These are phyloP conservation scores for Chlorella vulgaris DNA, from an alignment of 139 green algal species.

Conservation along the genomic window DNA sequence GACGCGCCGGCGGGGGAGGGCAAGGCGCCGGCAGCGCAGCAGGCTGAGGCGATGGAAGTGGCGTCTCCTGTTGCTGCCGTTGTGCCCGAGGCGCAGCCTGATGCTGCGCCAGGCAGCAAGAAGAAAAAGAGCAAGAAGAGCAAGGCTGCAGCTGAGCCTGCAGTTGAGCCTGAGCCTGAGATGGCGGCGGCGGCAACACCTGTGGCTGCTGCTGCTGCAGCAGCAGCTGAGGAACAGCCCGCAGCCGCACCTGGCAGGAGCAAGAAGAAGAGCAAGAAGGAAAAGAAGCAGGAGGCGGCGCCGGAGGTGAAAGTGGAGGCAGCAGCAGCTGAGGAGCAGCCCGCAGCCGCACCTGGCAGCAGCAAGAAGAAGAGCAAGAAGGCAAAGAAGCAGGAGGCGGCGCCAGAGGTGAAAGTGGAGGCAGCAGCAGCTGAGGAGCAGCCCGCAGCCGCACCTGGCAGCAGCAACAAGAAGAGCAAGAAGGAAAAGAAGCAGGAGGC, in stretches of 20 bases:
- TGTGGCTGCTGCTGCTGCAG: too few relatives aligned
- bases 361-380: too few relatives aligned
- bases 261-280: too few relatives aligned
- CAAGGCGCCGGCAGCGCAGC: not conserved
- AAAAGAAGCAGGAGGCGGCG: too few relatives aligned
- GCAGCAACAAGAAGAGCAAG: conserved; percentile 4
- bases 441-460: not conserved
- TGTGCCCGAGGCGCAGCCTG: not conserved
- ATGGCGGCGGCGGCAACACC: too few relatives aligned
- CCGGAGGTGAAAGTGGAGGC: not conserved
- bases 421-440: not conserved
- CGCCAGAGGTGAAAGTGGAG: not conserved
- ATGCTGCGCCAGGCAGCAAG: not conserved
- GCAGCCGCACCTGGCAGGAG: too few relatives aligned
- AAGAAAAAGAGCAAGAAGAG: conserved; percentile 5
- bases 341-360: too few relatives aligned
- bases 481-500: not conserved
- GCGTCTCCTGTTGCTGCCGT: too few relatives aligned
- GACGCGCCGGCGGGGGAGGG: not conserved
- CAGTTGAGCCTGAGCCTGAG: too few relatives aligned
- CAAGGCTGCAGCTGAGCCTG: not conserved
- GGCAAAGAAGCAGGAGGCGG: too few relatives aligned
- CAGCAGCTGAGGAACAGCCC: too few relatives aligned
- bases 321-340: too few relatives aligned
- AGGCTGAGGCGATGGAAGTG: not conserved